phyloP scores from a whole-genome alignment of 768 basidiomycete genomes.

The Hemileccinum rubropunctum region DNA sequence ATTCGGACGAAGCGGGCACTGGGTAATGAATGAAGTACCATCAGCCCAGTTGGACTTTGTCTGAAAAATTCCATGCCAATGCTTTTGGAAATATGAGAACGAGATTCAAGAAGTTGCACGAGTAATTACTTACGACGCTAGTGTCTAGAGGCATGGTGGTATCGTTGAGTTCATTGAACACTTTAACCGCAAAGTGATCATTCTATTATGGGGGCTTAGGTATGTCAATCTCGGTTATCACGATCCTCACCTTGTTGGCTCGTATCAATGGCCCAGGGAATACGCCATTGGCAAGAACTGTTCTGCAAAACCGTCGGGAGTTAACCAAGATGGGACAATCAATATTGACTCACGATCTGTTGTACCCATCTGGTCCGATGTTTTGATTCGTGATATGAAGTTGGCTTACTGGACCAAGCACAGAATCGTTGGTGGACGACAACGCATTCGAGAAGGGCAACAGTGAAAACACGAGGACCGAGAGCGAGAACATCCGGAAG shows the following conservation, averaged over 20 bases:
- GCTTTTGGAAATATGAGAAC: conserved; percentile 18
- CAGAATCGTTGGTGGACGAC: neutral
- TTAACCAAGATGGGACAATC: too few relatives aligned
- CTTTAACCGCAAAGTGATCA: conserved; percentile 38
- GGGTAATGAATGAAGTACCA: conserved; percentile 36
- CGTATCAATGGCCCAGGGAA: conserved; percentile 45
- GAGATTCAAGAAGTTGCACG: conserved; percentile 1
- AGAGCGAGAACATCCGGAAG: neutral
- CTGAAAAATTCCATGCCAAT: conserved; percentile 28
- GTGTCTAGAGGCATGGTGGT: conserved; percentile 47
- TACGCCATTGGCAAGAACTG: conserved; percentile 38
- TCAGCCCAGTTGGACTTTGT: conserved; percentile 21
- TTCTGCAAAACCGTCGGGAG: conserved; percentile 16
- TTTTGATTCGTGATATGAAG: conserved; percentile 36
- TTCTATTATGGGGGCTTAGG: conserved; percentile 23
- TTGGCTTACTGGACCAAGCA: conserved; percentile 15
- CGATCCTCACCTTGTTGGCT: conserved; percentile 33
- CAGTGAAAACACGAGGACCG: neutral
- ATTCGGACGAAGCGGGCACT: conserved; percentile 37
- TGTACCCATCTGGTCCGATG: conserved; percentile 45
- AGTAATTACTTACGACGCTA: conserved; percentile 27
- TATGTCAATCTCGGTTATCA: neutral
- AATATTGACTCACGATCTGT: conserved; percentile 27
- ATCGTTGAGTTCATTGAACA: conserved; percentile 43
- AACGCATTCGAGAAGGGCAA: neutral